phyloP scores from a whole-genome alignment of 2,329 filamentous ascomycete genomes.

The Acrocalymma vagum region DNA sequence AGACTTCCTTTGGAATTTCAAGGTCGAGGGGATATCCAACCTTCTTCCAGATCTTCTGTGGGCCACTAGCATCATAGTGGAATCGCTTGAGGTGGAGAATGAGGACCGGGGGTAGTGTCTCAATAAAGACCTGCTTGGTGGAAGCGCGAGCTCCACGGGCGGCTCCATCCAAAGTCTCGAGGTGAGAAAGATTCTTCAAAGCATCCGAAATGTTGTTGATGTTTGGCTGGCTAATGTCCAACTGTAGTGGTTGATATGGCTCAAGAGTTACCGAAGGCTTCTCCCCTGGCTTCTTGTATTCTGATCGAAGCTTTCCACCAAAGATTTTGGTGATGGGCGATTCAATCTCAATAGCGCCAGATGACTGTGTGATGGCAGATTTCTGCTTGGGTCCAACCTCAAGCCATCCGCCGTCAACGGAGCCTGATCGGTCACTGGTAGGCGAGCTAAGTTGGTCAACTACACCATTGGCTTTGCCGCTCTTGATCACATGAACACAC shows the following conservation, averaged over 20 bases:
- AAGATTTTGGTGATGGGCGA: constrained; percentile 96
- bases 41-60: constrained; percentile 98
- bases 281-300: constrained; percentile 83
- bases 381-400: constrained; percentile 95
- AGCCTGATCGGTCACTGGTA: constrained; percentile 53
- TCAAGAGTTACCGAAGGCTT: constrained; percentile 93
- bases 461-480: constrained; percentile 45
- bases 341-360: constrained; percentile 74
- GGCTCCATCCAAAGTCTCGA: constrained; percentile 84
- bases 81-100: constrained; percentile 97
- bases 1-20: constrained; percentile 89
- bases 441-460: constrained; percentile 50
- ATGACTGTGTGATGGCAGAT: constrained; percentile 83
- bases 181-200: constrained; percentile 80
- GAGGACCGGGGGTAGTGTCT: constrained; percentile 87
- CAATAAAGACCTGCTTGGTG: constrained; percentile 95
- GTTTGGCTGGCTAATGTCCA: constrained; percentile 89
- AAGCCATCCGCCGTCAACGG: constrained; percentile 77
- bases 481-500: constrained; percentile 78
- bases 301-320: constrained; percentile 87
- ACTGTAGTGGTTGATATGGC: constrained; percentile 91
- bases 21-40: constrained; percentile 93
- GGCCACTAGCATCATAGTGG: constrained; percentile 90
- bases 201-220: constrained; percentile 93
- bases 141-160: constrained; percentile 79